phyloP scores from a whole-genome alignment of 1,284 basidiomycete species.

The Anthracocystis walkeri region DNA sequence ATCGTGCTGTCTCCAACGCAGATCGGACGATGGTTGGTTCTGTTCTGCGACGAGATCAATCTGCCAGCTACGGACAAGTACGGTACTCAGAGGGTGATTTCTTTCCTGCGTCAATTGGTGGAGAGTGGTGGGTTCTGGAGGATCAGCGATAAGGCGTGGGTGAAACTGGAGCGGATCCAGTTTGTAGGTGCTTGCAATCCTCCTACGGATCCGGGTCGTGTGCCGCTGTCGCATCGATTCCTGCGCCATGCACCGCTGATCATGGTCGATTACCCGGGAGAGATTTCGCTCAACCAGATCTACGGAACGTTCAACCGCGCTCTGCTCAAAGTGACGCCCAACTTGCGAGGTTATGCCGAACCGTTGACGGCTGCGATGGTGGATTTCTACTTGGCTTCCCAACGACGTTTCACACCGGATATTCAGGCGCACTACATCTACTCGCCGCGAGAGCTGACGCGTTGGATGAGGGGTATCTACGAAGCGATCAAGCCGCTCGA shows the following conservation, averaged over 20 bases:
- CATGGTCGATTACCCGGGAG: constrained; percentile 99
- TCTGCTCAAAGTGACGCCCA: constrained; percentile 93
- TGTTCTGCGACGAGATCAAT: constrained; percentile 99
- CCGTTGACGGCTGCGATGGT: constrained; percentile 99
- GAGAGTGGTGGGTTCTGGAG: constrained; percentile 97
- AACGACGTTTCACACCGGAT: constrained; percentile 93
- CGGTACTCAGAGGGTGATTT: constrained; percentile 97
- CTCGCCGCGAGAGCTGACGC: constrained; percentile 96
- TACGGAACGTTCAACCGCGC: constrained; percentile 99
- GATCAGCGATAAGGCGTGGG: constrained; percentile 94
- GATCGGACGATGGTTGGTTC: constrained; percentile 96
- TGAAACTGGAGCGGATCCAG: constrained; percentile 95
- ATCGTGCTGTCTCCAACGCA: constrained; percentile 92
- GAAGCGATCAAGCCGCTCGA: constrained; percentile 95
- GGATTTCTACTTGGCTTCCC: constrained; percentile 91
- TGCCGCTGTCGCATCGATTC: constrained; percentile 97
- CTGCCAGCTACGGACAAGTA: constrained; percentile 97
- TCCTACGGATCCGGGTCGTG: constrained; percentile 98
- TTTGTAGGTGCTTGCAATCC: constrained; percentile 99
- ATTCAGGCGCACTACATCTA: constrained; percentile 98
- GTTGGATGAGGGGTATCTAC: constrained; percentile 97
- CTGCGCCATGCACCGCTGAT: constrained; percentile 97
- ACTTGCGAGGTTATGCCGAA: constrained; percentile 90
- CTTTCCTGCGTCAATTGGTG: constrained; percentile 96
- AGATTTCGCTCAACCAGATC: constrained; percentile 96